Percentiles rank a stretch among this genome's conserved stretches.
Evolutionary conservation across 805 yeast species (phyloP).

Genomic region (Metschnikowia peoriensis): DNA sequence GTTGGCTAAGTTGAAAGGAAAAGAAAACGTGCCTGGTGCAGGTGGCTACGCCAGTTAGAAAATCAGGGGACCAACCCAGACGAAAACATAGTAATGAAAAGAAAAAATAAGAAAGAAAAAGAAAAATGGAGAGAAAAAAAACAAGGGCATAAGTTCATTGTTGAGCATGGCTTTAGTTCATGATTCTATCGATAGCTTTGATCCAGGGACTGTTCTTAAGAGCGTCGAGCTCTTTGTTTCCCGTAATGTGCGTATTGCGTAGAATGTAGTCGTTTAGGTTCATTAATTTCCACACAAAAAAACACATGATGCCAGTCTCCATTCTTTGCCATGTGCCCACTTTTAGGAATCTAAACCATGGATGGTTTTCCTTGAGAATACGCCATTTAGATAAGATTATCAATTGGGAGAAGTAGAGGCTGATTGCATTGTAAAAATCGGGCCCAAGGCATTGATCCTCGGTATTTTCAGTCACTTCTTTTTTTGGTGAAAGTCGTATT

Average conservation of each 20-base stretch:
- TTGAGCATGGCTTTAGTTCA: slow-evolving; percentile 2
- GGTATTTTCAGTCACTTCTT: slow-evolving; percentile 1
- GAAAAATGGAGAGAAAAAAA: background rate
- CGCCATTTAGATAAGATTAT: slow-evolving; percentile 43
- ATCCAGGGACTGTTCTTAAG: slow-evolving; percentile 15
- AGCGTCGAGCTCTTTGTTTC: slow-evolving; percentile 8
- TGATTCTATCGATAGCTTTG: slow-evolving; percentile 13
- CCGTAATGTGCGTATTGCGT: slow-evolving; percentile 16
- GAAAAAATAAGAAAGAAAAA: background rate
- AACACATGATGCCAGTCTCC: slow-evolving; percentile 34
- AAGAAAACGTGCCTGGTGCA: slow-evolving; percentile 74
- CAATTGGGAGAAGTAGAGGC: slow-evolving; percentile 32
- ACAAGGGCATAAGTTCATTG: too few relatives aligned
- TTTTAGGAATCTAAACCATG: slow-evolving; percentile 27
- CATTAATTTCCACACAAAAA: slow-evolving; percentile 38
- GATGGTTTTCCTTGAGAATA: slow-evolving; percentile 38
- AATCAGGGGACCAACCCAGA: background rate
- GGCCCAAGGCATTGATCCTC: slow-evolving; percentile 25
- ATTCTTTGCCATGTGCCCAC: slow-evolving; percentile 30
- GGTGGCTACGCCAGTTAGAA: slow-evolving; percentile 46
- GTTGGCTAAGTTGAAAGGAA: slow-evolving; percentile 63
- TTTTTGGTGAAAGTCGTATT: slow-evolving; percentile 20
- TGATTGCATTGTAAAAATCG: slow-evolving; percentile 27
- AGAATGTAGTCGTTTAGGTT: slow-evolving; percentile 33
- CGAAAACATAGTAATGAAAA: background rate